These are phyloP conservation scores for Cystoderma amianthinum DNA, from an alignment of 768 basidiomycete species.

Conservation along the genomic window DNA sequence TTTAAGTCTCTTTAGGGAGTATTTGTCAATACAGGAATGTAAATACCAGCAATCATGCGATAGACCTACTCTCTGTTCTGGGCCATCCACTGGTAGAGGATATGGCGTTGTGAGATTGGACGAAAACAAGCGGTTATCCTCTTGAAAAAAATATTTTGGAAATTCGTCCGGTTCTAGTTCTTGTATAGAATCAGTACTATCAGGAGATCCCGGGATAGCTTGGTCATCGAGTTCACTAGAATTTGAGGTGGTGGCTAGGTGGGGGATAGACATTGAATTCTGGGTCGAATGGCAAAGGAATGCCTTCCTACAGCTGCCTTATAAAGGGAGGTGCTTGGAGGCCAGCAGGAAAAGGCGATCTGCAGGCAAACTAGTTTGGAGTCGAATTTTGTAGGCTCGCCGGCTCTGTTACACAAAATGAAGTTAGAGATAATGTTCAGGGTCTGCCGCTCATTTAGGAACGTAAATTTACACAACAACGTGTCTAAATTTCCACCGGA, in stretches of 20 bases:
- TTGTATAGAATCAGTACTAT: slow-evolving; percentile 11
- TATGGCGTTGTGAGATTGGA: slow-evolving; percentile 59
- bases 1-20: slow-evolving; percentile 40
- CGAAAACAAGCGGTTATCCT: slow-evolving; percentile 59
- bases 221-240: not conserved
- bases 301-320: not conserved
- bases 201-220: not conserved
- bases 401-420: not conserved
- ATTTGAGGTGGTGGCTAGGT: not conserved
- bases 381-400: not conserved
- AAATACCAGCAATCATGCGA: not conserved
- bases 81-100: slow-evolving; percentile 65
- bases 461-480: not conserved
- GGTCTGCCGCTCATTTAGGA: no score
- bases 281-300: not conserved
- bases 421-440: no score
- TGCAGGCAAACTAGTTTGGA: not conserved
- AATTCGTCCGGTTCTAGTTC: slow-evolving; percentile 50
- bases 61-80: slow-evolving; percentile 56
- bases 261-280: not conserved
- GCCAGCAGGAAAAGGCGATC: not conserved
- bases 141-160: slow-evolving; percentile 51
- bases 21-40: slow-evolving; percentile 2
- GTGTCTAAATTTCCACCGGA: not conserved
- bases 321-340: not conserved